Percentiles rank a stretch among this genome's conserved stretches.
Conservation (phyloP, 306 rosid species). For the Dalbergia oliveri region DNA sequence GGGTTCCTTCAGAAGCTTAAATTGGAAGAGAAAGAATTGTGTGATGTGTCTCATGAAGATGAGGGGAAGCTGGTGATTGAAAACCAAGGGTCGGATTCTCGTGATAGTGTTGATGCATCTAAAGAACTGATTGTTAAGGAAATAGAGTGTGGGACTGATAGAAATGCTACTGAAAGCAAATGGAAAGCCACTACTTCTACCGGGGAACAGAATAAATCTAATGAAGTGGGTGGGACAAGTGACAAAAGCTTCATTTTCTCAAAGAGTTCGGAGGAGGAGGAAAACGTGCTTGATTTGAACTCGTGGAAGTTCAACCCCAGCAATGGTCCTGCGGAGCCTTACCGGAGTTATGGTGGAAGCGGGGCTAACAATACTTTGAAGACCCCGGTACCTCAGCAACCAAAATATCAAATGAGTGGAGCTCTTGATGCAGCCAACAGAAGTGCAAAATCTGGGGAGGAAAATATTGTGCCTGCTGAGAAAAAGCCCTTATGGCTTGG, state of each 20-base stretch:
- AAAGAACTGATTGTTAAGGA: constrained; percentile 92
- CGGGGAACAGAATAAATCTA: constrained; percentile 67
- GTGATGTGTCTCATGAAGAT: constrained; percentile 53
- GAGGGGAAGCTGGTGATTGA: constrained; percentile 69
- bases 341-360: constrained; percentile 60
- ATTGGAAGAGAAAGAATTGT: constrained; percentile 68
- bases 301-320: constrained; percentile 72
- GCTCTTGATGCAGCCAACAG: constrained; percentile 54
- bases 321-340: constrained; percentile 65
- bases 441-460: constrained; percentile 58
- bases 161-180: constrained; percentile 71
- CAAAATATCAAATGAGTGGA: constrained; percentile 56
- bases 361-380: constrained; percentile 48
- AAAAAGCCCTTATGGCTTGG: constrained; percentile 72
- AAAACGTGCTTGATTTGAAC: constrained; percentile 70
- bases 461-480: constrained; percentile 54
- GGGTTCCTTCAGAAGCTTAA: constrained; percentile 79
- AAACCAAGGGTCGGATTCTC: constrained; percentile 54
- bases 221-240: constrained; percentile 69
- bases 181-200: constrained; percentile 64
- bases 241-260: constrained; percentile 70
- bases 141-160: constrained; percentile 85
- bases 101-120: constrained; percentile 63
- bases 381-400: constrained; percentile 56
- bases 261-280: constrained; percentile 82